Conservation (phyloP, 169 alveolate species). For the Plasmodium knowlesi region DNA sequence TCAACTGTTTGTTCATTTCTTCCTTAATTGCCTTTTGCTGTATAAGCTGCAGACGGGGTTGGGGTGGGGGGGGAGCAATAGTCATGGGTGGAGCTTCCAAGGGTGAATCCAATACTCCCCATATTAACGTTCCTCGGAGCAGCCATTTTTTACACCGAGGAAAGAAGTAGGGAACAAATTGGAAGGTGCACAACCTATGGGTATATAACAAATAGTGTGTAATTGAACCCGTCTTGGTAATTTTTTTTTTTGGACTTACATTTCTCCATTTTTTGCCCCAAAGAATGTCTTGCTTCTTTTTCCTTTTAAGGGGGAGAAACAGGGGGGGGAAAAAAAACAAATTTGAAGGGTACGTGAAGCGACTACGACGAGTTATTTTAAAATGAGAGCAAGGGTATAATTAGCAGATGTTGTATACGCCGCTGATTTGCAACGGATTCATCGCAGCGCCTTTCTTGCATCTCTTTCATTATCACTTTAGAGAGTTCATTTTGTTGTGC, state of each 20-base stretch:
- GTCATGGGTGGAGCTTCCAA: background rate
- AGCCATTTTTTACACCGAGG: background rate
- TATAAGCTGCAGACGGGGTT: no score
- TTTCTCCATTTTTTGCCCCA: constrained; percentile 73
- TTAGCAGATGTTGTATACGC: background rate
- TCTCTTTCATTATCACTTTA: constrained; percentile 26
- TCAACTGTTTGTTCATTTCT: constrained; percentile 62
- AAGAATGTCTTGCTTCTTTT: constrained; percentile 69
- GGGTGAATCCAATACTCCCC: background rate
- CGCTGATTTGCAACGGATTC: background rate
- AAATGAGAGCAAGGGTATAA: background rate
- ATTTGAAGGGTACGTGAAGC: background rate
- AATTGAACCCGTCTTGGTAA: background rate
- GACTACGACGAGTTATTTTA: background rate
- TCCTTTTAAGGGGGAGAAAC: constrained; percentile 10
- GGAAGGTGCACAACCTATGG: background rate
- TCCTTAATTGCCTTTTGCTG: constrained; percentile 69
- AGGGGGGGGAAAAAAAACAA: background rate
- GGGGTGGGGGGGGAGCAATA: background rate
- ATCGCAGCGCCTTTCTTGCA: background rate
- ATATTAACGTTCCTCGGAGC: background rate
- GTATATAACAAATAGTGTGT: background rate
- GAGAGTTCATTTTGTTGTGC: constrained; percentile 45
- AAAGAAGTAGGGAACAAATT: background rate
- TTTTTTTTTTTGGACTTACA: constrained; percentile 18